Evolutionary conservation across 352 stramenopile genomes (phyloP).

Genomic region (Pythium plurisporium): DNA sequence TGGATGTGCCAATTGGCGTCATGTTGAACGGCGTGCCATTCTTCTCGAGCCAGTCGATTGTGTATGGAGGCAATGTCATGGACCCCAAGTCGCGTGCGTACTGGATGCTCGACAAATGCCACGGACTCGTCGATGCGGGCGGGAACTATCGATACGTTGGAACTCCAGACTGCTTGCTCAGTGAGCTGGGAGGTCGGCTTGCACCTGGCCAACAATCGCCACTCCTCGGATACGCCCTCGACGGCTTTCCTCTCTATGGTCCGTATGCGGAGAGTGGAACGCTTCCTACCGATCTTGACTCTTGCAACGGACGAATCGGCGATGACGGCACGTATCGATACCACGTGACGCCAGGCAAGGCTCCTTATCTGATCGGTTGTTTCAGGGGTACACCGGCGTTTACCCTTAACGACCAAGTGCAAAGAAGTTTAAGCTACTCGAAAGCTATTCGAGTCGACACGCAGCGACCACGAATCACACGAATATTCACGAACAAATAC

Average conservation of each 20-base stretch:
- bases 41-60: constrained; percentile 34
- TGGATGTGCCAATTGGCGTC: constrained; percentile 48
- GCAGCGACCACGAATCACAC: constrained; percentile 29
- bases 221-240: constrained; percentile 64
- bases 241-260: constrained; percentile 75
- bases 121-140: constrained; percentile 53
- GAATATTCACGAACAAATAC: constrained; percentile 63
- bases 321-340: constrained; percentile 70
- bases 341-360: constrained; percentile 36
- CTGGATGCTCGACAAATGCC: constrained; percentile 61
- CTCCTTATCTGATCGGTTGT: constrained; percentile 66
- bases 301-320: constrained; percentile 57
- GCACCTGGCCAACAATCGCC: constrained; percentile 32
- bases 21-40: constrained; percentile 75
- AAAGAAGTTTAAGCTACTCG: constrained; percentile 55
- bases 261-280: constrained; percentile 43
- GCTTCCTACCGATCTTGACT: constrained; percentile 50
- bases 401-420: constrained; percentile 20
- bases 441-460: constrained; percentile 51
- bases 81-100: constrained; percentile 32
- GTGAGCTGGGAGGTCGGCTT: constrained; percentile 31
- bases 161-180: constrained; percentile 58
- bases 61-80: constrained; percentile 48
- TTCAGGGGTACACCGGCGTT: constrained; percentile 33
- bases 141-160: constrained; percentile 76